These are phyloP conservation scores for Aspergillus wentii DNA, from an alignment of 495 filamentous ascomycete genomes.

Conservation along the genomic window DNA sequence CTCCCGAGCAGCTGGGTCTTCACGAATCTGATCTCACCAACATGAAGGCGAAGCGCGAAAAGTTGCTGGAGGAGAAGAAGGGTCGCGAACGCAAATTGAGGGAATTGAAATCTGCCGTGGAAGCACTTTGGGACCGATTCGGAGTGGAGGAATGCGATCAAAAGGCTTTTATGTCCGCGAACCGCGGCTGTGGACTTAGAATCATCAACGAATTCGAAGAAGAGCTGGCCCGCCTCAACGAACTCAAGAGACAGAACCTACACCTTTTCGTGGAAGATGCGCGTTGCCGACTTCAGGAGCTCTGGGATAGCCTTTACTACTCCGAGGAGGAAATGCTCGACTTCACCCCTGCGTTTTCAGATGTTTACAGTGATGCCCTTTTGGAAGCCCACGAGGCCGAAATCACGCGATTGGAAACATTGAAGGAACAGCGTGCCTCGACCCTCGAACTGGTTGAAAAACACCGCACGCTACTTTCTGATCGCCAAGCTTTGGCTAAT, in stretches of 20 bases:
- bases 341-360: conserved; percentile 89
- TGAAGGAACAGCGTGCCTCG: conserved; percentile 85
- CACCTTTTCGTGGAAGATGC: conserved; percentile 95
- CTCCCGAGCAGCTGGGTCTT: conserved; percentile 88
- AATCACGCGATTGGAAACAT: conserved; percentile 70
- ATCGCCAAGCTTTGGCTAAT: conserved; percentile 79
- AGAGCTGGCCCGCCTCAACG: conserved; percentile 77
- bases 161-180: conserved; percentile 69
- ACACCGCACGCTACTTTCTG: conserved; percentile 77
- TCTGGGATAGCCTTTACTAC: conserved; percentile 91
- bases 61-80: conserved; percentile 89
- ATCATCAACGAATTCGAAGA: conserved; percentile 94
- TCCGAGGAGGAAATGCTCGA: conserved; percentile 98
- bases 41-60: conserved; percentile 70
- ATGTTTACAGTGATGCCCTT: conserved; percentile 77
- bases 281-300: conserved; percentile 78
- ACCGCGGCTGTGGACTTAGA: conserved; percentile 75
- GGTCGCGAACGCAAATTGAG: conserved; percentile 75
- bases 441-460: conserved; percentile 76
- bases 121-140: conserved; percentile 84
- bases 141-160: conserved; percentile 74
- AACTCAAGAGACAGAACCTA: conserved; percentile 90
- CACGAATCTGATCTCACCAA: conserved; percentile 77
- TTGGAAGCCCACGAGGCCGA: conserved; percentile 87
- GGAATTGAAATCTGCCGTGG: conserved; percentile 68